Conservation (phyloP, 805 yeast genomes). For the Torulaspora quercuum region DNA sequence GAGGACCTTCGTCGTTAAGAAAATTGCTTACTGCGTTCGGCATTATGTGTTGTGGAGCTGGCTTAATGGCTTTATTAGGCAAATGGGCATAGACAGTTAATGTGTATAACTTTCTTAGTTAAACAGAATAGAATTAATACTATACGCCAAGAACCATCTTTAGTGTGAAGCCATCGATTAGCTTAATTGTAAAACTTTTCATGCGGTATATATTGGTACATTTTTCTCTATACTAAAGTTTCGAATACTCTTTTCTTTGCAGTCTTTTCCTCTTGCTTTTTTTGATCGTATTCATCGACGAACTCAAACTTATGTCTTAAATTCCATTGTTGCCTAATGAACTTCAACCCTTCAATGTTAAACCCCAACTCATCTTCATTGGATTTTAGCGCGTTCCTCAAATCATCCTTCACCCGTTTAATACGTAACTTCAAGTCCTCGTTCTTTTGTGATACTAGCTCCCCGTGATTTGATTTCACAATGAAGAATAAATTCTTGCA, state of each 20-base stretch:
- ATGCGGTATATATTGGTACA: conserved; percentile 3
- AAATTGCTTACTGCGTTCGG: conserved; percentile 43
- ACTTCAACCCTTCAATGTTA: conserved; percentile 79
- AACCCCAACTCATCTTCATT: conserved; percentile 67
- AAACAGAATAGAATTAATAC: background rate
- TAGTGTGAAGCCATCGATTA: too few species aligned
- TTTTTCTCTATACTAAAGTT: conserved; percentile 39
- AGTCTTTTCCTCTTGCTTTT: conserved; percentile 48
- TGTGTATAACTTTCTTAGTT: background rate
- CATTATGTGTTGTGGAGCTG: conserved; percentile 53
- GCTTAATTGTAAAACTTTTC: too few species aligned
- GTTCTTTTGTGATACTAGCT: conserved; percentile 68
- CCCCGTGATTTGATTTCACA: conserved; percentile 70
- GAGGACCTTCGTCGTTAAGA: conserved; percentile 39
- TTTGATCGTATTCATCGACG: conserved; percentile 61
- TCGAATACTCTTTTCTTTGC: conserved; percentile 73
- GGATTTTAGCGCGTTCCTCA: conserved; percentile 53
- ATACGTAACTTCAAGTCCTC: conserved; percentile 61
- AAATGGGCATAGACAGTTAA: conserved; percentile 59
- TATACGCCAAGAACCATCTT: background rate
- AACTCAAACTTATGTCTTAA: conserved; percentile 69
- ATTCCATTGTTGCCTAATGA: conserved; percentile 74
- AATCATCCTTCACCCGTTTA: conserved; percentile 55
- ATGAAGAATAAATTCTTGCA: conserved; percentile 75
- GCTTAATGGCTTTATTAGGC: conserved; percentile 69